Percentiles rank a stretch among this genome's conserved stretches.
Conservation (phyloP, 805 yeast genomes). For the Saccharomycopsis sp. region DNA sequence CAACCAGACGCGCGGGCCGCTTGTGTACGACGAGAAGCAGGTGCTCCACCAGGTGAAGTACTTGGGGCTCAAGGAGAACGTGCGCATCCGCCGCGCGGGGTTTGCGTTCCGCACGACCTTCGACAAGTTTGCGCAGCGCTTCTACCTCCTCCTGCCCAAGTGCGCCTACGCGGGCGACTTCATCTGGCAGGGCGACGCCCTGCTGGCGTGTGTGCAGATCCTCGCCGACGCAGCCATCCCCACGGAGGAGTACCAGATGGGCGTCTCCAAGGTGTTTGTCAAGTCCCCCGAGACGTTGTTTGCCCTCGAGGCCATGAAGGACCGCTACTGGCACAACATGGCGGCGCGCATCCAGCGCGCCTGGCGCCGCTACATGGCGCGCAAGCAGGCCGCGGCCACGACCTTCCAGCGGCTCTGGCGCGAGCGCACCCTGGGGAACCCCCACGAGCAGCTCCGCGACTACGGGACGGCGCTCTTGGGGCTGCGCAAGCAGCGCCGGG, state of each 20-base stretch:
- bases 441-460: constrained; percentile 79
- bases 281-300: constrained; percentile 95
- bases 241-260: constrained; percentile 76
- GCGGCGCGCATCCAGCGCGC: constrained; percentile 97
- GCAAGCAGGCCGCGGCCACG: constrained; percentile 82
- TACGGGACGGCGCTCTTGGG: constrained; percentile 66
- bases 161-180: constrained; percentile 90
- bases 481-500: constrained; percentile 80
- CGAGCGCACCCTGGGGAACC: constrained; percentile 70
- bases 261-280: constrained; percentile 86
- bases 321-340: constrained; percentile 96
- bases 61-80: constrained; percentile 93
- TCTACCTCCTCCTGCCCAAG: constrained; percentile 75
- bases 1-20: constrained; percentile 84
- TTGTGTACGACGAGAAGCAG: constrained; percentile 81
- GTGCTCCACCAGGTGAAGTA: constrained; percentile 95
- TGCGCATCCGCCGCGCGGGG: constrained; percentile 96
- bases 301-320: constrained; percentile 93
- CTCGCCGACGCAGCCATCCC: constrained; percentile 65
- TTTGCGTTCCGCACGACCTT: constrained; percentile 96
- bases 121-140: constrained; percentile 92
- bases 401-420: constrained; percentile 79
- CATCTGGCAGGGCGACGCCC: constrained; percentile 56
- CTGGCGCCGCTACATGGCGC: constrained; percentile 76
- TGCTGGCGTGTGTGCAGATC: constrained; percentile 47